Base-by-base conservation (phyloP, 2,329 filamentous ascomycete genomes). In the Nigrograna mackinnonii region DNA sequence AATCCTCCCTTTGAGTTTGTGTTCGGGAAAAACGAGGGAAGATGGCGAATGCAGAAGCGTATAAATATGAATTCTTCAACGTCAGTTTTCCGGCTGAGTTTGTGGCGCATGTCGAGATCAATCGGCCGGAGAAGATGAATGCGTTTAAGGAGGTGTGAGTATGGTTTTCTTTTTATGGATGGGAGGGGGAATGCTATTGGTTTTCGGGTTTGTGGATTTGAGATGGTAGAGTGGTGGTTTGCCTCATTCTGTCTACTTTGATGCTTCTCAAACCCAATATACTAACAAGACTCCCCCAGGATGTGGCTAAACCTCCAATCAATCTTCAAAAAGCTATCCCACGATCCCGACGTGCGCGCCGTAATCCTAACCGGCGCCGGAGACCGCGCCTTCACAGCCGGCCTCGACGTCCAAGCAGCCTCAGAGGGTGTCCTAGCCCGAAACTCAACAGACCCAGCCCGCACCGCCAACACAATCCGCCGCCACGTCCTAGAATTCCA, bases 31-130 rank as follows among this genome's bases (percentile, higher is more conserved):
- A n/a, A n/a, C n/a, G n/a, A n/a, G n/a, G n/a, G n/a, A n/a, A n/a
- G n/a, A n/a, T n/a, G n/a, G n/a, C n/a, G n/a, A n/a, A n/a, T n/a
- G 34, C 61, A 24, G 52, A 61, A 22, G 47, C 57, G 18, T 74
- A 71, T 52, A 60, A 67, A 7, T 85, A 82, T 71, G 74, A 85
- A 54, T 77, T 87, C 75, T 91, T 90, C 79, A 82, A 84, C 52
- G 77, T 95, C 55, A 83, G 80, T n/a, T 84, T 83, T 31, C 89
- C 91, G 0, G 61, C 73, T 26, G 79, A 85, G 60, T 84, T 84
- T 73, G 85, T 96, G 36, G 88, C 85, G n/a, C 89, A 95, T 66
- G 87, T 97, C 45, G 86, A 96, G 71, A 95, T 95, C 72, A 91
- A 95, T 74, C 82, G 91, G 1, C 83, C 91, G 1, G 70, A 82